These are phyloP conservation scores for Lolium perenne DNA, from an alignment of 176 grass and related monocot species.

Conservation along the genomic window DNA sequence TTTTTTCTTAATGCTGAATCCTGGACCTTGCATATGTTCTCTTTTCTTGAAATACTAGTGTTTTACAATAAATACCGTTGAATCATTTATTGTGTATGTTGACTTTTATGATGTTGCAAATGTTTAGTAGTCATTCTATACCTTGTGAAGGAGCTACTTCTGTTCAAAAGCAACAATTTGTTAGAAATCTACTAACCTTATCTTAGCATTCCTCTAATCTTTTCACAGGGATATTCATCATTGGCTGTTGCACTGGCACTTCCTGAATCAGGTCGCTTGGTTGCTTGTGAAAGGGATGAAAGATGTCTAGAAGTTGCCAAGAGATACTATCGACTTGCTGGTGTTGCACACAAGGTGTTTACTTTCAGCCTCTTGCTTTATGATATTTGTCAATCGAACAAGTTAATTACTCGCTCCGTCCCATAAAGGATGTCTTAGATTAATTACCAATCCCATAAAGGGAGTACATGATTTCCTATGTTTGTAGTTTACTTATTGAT, in stretches of 20 bases:
- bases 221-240: slow-evolving; percentile 87
- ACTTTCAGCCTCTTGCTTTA: background rate
- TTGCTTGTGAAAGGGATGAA: slow-evolving; percentile 96
- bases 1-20: slow-evolving; percentile 8
- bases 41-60: background rate
- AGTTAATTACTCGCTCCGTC: background rate
- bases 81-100: background rate
- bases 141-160: background rate
- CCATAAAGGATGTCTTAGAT: no score
- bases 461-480: background rate
- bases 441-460: no score
- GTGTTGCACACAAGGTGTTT: slow-evolving; percentile 84
- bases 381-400: background rate
- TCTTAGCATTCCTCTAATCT: background rate
- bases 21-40: background rate
- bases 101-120: background rate
- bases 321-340: slow-evolving; percentile 78
- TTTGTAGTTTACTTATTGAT: background rate
- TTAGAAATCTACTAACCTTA: background rate
- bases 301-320: slow-evolving; percentile 83
- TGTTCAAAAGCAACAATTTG: background rate
- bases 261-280: slow-evolving; percentile 78
- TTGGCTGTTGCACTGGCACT: slow-evolving; percentile 86
- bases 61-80: slow-evolving; percentile 14
- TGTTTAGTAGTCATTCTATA: background rate